These are phyloP conservation scores for Tremella mesenterica DNA, from an alignment of 768 basidiomycete species.

Conservation along the genomic window DNA sequence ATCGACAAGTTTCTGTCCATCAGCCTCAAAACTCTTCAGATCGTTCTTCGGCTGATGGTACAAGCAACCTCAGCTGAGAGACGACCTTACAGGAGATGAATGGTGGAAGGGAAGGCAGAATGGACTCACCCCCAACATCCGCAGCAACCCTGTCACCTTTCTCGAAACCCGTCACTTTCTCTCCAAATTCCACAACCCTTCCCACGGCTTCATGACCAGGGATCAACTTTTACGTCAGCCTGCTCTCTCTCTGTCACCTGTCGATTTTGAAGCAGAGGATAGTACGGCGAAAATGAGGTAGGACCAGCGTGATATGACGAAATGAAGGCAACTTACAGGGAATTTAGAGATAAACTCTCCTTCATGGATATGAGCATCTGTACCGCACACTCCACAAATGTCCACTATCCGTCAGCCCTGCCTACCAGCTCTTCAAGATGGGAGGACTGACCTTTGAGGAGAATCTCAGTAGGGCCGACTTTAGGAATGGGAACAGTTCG, in stretches of 20 bases:
- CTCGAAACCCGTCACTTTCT: conserved; percentile 66
- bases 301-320: conserved; percentile 7
- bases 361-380: conserved; percentile 60
- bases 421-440: neutral
- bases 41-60: no score
- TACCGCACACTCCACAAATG: conserved; percentile 53
- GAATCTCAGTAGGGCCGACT: conserved; percentile 60
- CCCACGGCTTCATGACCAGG: conserved; percentile 73
- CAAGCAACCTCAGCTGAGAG: neutral
- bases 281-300: neutral
- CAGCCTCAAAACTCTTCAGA: no score
- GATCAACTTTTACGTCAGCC: conserved; percentile 63
- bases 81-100: no score
- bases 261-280: no score
- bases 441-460: conserved; percentile 56
- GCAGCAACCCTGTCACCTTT: conserved; percentile 76
- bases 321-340: neutral
- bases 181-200: conserved; percentile 61
- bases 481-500: conserved; percentile 61
- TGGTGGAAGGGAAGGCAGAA: no score
- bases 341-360: conserved; percentile 8
- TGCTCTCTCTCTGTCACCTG: conserved; percentile 59
- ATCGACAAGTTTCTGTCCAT: conserved; percentile 53
- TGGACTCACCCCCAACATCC: conserved; percentile 57
- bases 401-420: no score